Conservation (phyloP, 2,329 filamentous ascomycete species). For the Harringtonia aguacate region DNA sequence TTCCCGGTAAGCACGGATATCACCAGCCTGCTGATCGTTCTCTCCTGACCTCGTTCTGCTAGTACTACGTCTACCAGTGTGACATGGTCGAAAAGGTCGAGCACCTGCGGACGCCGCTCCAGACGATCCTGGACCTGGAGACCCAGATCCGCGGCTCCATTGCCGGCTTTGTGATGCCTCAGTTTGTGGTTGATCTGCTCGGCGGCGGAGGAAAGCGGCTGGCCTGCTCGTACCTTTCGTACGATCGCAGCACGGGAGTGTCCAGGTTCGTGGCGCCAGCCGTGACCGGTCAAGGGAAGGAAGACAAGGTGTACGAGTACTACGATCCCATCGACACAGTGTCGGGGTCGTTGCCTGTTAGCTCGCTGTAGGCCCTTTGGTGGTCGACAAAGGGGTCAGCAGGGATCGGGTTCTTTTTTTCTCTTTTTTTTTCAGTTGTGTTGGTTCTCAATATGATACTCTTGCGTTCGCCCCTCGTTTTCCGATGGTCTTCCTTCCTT, state of each 20-base stretch:
- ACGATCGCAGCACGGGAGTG: conserved; percentile 40
- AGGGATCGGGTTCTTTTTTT: background rate
- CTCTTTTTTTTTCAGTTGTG: background rate
- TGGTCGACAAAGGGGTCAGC: too few relatives aligned
- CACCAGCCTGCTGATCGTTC: background rate
- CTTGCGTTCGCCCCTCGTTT: too few relatives aligned
- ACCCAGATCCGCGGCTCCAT: conserved; percentile 46
- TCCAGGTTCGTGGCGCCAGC: conserved; percentile 46
- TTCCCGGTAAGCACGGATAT: conserved; percentile 32
- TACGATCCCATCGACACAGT: conserved; percentile 35
- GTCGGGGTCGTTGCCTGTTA: background rate
- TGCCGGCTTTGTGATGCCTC: conserved; percentile 51
- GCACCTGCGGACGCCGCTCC: conserved; percentile 51
- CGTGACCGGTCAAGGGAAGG: conserved; percentile 31
- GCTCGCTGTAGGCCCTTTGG: too few relatives aligned
- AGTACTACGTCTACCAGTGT: conserved; percentile 58
- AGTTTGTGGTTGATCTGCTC: conserved; percentile 53
- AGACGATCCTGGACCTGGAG: conserved; percentile 47
- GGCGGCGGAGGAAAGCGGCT: conserved; percentile 53
- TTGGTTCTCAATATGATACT: too few relatives aligned
- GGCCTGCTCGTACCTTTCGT: conserved; percentile 39
- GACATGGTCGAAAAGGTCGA: conserved; percentile 52
- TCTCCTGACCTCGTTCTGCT: background rate
- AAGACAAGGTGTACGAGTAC: conserved; percentile 43
- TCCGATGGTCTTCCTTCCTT: too few relatives aligned